Base-by-base conservation (phyloP, 75 land plant species). In the Ceratopteris richardii region DNA sequence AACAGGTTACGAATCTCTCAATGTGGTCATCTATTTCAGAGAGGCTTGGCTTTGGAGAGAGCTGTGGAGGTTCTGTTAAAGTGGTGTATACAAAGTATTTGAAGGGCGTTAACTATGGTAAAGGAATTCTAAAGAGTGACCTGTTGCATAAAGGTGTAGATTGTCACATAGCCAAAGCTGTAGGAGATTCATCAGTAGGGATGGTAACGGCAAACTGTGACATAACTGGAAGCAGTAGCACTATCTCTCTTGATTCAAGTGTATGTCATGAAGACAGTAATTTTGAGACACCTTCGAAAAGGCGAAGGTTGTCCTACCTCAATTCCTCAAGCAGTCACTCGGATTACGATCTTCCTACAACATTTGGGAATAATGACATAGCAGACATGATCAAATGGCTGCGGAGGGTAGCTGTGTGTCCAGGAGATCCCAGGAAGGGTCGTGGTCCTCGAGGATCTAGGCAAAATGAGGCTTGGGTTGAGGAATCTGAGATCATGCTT, bases 81-180 rank as follows among this genome's bases (percentile, higher is more conserved):
- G 53, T 82, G 56, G 61, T 80, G 0, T 87, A 65, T 51, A 42
- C 61, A 22, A 87, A 77, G 81, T 83, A 80, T 44, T 48, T 87
- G 61, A 58, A 30, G 21, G 54, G 39, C 21, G 48, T 82, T 16
- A 82, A 69, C 24, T 44, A 0, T 26, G 18, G 14, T 14, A 57
- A 11, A 76, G 12, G 29, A 1, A 18, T 22, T 12, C 37, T 9
- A 3, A 33, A 29, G 22, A 42, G 26, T 64, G 24, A 33, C 40
- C 37, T 26, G 52, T n/a, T n/a, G n/a, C 43, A 1, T 52, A 6
- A 41, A 17, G 3, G 56, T 10, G 20, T 33, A n/a, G 19, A 41
- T 27, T 12, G 37, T 24, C 29, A 21, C 19, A 1, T 0, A 2
- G 41, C 57, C 20, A 25, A 61, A 48, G n/a, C 58, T 54, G 67